phyloP scores from a whole-genome alignment of 1,139 yeast species.

The Casaregolazyma suthepensis region DNA sequence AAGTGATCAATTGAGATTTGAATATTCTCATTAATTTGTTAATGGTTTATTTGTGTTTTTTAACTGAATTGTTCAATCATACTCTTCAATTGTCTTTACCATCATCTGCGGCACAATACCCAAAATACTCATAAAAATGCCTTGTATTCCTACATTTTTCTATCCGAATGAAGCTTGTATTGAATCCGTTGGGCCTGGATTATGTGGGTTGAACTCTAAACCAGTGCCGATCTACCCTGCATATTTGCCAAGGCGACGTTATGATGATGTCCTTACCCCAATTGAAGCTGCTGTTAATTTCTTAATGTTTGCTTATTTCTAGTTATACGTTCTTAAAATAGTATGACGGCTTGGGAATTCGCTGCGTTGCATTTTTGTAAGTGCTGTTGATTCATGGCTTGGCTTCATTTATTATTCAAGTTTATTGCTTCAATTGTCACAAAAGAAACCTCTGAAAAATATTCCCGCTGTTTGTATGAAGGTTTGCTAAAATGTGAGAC shows the following conservation, averaged over 20 bases:
- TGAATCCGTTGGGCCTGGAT: background rate
- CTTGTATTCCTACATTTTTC: background rate
- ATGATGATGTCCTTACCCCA: background rate
- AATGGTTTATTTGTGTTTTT: no score
- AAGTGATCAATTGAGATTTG: background rate
- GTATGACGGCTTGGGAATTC: background rate
- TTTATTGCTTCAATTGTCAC: background rate
- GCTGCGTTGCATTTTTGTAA: no score
- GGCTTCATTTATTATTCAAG: background rate
- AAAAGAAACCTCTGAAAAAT: background rate
- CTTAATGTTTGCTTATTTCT: background rate
- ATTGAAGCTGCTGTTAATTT: background rate
- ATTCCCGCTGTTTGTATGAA: background rate
- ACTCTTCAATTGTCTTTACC: background rate
- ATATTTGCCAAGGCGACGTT: background rate
- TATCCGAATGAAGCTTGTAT: background rate
- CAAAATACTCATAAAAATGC: background rate
- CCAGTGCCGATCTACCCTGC: background rate
- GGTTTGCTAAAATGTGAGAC: background rate
- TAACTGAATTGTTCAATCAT: background rate
- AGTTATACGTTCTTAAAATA: background rate
- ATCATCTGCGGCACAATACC: background rate
- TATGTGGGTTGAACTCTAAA: background rate
- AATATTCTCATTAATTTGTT: background rate
- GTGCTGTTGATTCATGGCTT: no score